Conservation (phyloP, 2,329 filamentous ascomycete species). For the Talaromyces sp. region DNA sequence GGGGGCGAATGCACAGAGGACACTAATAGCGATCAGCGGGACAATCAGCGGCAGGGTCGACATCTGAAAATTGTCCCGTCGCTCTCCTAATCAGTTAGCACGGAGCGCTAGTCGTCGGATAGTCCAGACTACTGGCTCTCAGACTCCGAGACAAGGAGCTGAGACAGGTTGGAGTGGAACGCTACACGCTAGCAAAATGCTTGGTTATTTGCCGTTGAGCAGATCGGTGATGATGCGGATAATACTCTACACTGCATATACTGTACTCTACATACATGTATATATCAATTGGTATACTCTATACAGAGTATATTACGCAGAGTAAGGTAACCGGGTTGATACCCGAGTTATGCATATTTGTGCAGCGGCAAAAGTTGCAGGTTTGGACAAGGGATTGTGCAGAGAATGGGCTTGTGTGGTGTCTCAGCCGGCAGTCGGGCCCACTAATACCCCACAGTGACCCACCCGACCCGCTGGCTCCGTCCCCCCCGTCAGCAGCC, state of each 20-base stretch:
- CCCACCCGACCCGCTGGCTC: neutral
- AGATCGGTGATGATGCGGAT: neutral
- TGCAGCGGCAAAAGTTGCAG: too few relatives aligned
- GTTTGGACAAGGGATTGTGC: too few relatives aligned
- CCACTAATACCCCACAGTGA: neutral
- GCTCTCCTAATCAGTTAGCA: neutral
- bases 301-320: too few relatives aligned
- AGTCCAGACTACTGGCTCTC: neutral
- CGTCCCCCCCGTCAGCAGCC: neutral
- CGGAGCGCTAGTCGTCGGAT: too few relatives aligned
- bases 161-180: neutral
- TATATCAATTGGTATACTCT: too few relatives aligned
- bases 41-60: neutral
- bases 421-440: neutral
- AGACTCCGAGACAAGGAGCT: neutral
- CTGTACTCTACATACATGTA: too few relatives aligned
- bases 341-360: too few relatives aligned
- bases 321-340: too few relatives aligned
- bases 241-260: too few relatives aligned
- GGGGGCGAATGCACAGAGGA: neutral
- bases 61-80: neutral
- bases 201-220: too few relatives aligned
- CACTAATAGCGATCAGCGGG: neutral
- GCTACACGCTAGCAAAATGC: neutral
- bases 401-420: too few relatives aligned